Evolutionary conservation across 2,329 filamentous ascomycete genomes (phyloP).

Genomic region (Orbilia javanica): DNA sequence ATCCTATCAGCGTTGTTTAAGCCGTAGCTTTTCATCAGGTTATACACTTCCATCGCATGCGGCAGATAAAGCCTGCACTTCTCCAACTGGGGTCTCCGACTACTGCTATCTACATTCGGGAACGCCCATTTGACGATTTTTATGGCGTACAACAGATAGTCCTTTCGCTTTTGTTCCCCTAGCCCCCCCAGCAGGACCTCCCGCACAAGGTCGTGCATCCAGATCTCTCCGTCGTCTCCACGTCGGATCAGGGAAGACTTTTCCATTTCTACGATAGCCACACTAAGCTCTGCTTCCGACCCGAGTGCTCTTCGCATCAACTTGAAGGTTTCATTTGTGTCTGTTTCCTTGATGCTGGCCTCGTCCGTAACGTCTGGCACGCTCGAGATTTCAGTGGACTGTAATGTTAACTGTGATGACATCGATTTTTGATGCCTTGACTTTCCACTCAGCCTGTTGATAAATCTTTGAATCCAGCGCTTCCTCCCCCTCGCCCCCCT

Average conservation of each 20-base stretch:
- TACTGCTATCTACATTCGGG: neutral
- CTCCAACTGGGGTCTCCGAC: too few species aligned
- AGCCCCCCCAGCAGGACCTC: neutral
- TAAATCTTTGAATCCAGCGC: too few species aligned
- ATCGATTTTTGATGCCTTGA: too few species aligned
- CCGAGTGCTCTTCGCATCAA: neutral
- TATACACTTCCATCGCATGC: neutral
- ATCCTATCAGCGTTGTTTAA: neutral
- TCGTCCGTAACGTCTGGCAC: neutral
- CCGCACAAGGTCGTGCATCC: slow-evolving; percentile 16
- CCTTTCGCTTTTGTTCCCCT: neutral
- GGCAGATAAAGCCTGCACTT: neutral
- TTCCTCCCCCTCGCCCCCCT: too few species aligned
- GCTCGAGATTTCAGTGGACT: neutral
- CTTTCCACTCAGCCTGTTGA: too few species aligned
- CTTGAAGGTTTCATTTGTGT: neutral
- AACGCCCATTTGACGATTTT: neutral
- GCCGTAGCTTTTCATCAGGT: neutral
- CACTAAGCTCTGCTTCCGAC: neutral
- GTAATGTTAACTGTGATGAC: neutral
- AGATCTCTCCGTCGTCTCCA: neutral
- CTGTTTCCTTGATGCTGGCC: neutral
- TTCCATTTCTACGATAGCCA: neutral
- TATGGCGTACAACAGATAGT: neutral
- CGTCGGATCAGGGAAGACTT: slow-evolving; percentile 9